phyloP scores from a whole-genome alignment of 768 basidiomycete species.

The Rhizopogon sp. region DNA sequence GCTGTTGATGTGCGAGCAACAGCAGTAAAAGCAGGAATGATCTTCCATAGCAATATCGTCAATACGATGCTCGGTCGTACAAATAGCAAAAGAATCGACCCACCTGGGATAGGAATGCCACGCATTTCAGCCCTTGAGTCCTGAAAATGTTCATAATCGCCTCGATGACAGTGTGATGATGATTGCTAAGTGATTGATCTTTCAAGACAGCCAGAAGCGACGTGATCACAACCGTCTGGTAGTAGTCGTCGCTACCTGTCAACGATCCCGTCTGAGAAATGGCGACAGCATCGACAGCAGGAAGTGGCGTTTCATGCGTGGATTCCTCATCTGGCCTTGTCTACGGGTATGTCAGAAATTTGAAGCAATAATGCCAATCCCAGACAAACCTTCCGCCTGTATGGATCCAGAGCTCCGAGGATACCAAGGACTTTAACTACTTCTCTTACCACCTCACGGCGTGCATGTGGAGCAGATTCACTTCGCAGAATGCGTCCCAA shows the following conservation, averaged over 20 bases:
- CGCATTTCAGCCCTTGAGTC: constrained; percentile 94
- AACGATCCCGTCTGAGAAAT: constrained; percentile 55
- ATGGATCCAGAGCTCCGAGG: constrained; percentile 93
- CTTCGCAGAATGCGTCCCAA: constrained; percentile 82
- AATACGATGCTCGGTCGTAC: neutral
- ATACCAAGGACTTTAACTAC: constrained; percentile 95
- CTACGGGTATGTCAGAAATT: constrained; percentile 24
- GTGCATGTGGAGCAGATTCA: constrained; percentile 50
- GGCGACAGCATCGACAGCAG: constrained; percentile 65
- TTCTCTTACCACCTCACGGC: constrained; percentile 90
- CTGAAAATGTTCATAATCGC: constrained; percentile 99
- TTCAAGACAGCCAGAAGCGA: constrained; percentile 82
- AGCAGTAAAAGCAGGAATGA: constrained; percentile 90
- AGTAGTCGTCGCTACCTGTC: constrained; percentile 87
- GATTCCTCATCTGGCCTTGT: constrained; percentile 62
- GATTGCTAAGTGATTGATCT: constrained; percentile 79
- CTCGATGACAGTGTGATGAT: constrained; percentile 93
- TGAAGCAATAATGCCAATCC: neutral
- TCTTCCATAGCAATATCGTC: constrained; percentile 36
- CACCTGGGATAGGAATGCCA: constrained; percentile 91
- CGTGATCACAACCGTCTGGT: constrained; percentile 92
- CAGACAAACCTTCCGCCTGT: constrained; percentile 75
- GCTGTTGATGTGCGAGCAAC: constrained; percentile 82
- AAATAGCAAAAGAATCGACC: constrained; percentile 8
- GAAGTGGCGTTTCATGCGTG: constrained; percentile 51